Evolutionary conservation across 352 stramenopile genomes (phyloP).

Genomic region (Phytophthora agathidicida): DNA sequence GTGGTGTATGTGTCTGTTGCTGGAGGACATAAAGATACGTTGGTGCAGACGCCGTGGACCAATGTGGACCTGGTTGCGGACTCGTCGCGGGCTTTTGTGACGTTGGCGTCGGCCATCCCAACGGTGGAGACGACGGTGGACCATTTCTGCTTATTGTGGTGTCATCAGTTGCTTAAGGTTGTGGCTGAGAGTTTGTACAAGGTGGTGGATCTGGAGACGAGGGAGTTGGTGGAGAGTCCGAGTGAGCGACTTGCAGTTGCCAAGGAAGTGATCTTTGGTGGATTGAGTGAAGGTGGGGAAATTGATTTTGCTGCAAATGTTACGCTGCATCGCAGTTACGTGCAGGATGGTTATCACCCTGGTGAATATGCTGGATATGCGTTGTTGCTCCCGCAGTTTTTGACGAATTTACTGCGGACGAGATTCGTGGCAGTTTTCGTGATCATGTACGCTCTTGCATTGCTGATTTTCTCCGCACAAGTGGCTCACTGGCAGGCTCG

Average conservation of each 20-base stretch:
- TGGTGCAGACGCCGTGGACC: slow-evolving; percentile 62
- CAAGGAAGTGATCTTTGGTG: slow-evolving; percentile 47
- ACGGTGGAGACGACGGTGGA: slow-evolving; percentile 71
- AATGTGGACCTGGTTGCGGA: slow-evolving; percentile 39
- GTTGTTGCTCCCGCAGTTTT: slow-evolving; percentile 48
- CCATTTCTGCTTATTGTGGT: slow-evolving; percentile 87
- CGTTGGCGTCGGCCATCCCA: slow-evolving; percentile 67
- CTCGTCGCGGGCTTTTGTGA: slow-evolving; percentile 40
- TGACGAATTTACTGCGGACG: slow-evolving; percentile 59
- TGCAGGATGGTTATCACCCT: slow-evolving; percentile 56
- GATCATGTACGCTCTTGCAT: slow-evolving; percentile 66
- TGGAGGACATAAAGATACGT: slow-evolving; percentile 81
- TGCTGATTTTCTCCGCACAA: slow-evolving; percentile 74
- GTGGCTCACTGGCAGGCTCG: slow-evolving; percentile 69
- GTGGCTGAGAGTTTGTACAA: slow-evolving; percentile 69
- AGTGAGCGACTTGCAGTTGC: slow-evolving; percentile 49
- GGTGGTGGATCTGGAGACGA: slow-evolving; percentile 57
- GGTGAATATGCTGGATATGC: slow-evolving; percentile 56
- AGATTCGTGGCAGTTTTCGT: slow-evolving; percentile 52
- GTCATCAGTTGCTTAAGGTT: slow-evolving; percentile 74
- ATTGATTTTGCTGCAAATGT: slow-evolving; percentile 27
- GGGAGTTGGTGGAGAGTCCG: slow-evolving; percentile 48
- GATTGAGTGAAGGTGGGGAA: not conserved
- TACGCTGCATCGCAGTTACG: slow-evolving; percentile 50
- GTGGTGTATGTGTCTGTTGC: slow-evolving; percentile 77